Evolutionary conservation across 495 filamentous ascomycete species (phyloP).

Genomic region (Talaromyces nanjingensis): DNA sequence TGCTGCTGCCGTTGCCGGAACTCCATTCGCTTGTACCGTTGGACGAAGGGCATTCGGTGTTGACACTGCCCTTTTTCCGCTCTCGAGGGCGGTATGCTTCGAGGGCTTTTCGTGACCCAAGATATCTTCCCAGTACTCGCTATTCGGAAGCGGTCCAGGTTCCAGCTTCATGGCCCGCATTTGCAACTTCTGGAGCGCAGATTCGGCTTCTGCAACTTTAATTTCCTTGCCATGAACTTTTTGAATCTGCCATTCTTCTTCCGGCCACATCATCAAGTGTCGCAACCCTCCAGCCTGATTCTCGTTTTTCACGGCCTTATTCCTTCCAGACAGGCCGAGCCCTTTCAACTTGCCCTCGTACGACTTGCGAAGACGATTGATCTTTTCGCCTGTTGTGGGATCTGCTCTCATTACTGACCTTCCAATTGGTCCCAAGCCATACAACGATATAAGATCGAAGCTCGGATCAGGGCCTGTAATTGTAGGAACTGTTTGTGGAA

Average conservation of each 20-base stretch:
- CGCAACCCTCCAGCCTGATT: conserved; percentile 32
- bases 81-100: conserved; percentile 27
- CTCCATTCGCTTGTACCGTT: conserved; percentile 23
- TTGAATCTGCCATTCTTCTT: conserved; percentile 60
- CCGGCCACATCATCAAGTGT: conserved; percentile 48
- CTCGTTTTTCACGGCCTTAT: conserved; percentile 50
- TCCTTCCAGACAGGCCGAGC: conserved; percentile 55
- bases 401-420: conserved; percentile 59
- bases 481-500: conserved; percentile 33
- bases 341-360: conserved; percentile 65
- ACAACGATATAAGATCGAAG: conserved; percentile 57
- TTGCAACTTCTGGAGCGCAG: conserved; percentile 40
- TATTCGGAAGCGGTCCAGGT: conserved; percentile 48
- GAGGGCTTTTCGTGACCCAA: conserved; percentile 52
- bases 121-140: conserved; percentile 50
- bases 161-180: conserved; percentile 48
- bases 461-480: conserved; percentile 50
- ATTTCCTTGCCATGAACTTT: conserved; percentile 56
- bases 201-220: conserved; percentile 37
- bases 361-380: conserved; percentile 66
- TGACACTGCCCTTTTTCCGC: conserved; percentile 31
- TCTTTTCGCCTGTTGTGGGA: conserved; percentile 60
- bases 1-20: conserved; percentile 23
- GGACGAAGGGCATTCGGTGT: conserved; percentile 24
- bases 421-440: conserved; percentile 52